Percentiles rank a stretch among this genome's conserved stretches.
Conservation (phyloP, 805 yeast species). For the Metschnikowia peoriensis region DNA sequence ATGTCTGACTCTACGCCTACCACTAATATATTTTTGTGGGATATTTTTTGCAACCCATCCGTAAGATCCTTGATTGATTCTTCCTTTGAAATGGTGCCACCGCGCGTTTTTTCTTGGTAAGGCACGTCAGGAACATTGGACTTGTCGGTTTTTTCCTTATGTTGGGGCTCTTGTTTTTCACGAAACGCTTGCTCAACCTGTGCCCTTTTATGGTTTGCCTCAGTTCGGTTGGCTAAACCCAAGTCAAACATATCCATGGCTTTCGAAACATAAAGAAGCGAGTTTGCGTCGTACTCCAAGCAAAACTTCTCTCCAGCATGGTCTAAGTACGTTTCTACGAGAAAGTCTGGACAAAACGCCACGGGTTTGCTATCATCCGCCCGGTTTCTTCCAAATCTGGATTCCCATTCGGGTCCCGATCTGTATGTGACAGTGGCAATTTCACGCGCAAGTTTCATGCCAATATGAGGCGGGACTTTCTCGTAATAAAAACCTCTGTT, state of each 20-base stretch:
- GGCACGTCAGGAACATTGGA: slow-evolving; percentile 47
- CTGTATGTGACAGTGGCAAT: slow-evolving; percentile 93
- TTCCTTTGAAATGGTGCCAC: slow-evolving; percentile 48
- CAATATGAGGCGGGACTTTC: slow-evolving; percentile 82
- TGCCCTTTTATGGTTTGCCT: slow-evolving; percentile 42
- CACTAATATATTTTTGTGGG: slow-evolving; percentile 66
- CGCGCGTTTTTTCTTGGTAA: slow-evolving; percentile 50
- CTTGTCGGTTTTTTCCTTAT: slow-evolving; percentile 5
- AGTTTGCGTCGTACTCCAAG: slow-evolving; percentile 86
- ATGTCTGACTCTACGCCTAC: slow-evolving; percentile 93
- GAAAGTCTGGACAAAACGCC: slow-evolving; percentile 88
- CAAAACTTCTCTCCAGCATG: slow-evolving; percentile 96
- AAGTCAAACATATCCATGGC: slow-evolving; percentile 95
- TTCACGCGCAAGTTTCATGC: slow-evolving; percentile 92
- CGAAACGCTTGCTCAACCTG: slow-evolving; percentile 29
- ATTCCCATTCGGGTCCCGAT: slow-evolving; percentile 97
- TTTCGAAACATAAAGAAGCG: slow-evolving; percentile 80
- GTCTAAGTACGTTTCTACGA: slow-evolving; percentile 89
- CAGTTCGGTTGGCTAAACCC: slow-evolving; percentile 46
- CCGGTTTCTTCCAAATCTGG: slow-evolving; percentile 83
- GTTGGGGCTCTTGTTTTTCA: slow-evolving; percentile 5
- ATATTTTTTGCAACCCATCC: slow-evolving; percentile 61
- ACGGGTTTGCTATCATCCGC: slow-evolving; percentile 78
- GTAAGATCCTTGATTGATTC: slow-evolving; percentile 60
- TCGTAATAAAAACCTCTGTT: slow-evolving; percentile 85